Conservation (phyloP, 805 yeast species). For the Starmerella floris region DNA sequence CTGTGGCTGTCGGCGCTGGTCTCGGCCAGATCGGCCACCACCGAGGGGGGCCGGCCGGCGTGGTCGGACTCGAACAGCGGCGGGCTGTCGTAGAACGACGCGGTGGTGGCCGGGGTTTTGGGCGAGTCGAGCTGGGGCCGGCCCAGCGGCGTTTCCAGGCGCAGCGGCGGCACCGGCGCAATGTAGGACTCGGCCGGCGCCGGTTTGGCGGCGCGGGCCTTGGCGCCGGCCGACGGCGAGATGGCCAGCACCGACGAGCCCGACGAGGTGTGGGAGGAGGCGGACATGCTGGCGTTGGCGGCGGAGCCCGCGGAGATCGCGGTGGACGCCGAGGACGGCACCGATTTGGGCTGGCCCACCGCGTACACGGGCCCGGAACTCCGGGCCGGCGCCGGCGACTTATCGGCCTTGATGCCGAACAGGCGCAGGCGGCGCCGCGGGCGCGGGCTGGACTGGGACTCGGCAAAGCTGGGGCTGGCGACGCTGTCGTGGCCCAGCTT, state of each 20-base stretch:
- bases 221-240: neutral
- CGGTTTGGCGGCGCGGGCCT: neutral
- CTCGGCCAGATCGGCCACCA: neutral
- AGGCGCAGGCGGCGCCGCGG: conserved; percentile 10
- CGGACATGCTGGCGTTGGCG: neutral
- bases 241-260: neutral
- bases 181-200: neutral
- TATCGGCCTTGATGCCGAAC: conserved; percentile 2
- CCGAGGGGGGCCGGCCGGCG: neutral
- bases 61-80: neutral
- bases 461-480: conserved; percentile 2
- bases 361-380: no score
- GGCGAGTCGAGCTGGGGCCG: conserved; percentile 2
- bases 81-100: neutral
- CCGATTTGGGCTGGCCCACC: neutral
- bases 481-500: neutral
- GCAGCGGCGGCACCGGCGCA: conserved; percentile 8
- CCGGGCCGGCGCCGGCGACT: neutral
- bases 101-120: conserved; percentile 2
- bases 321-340: neutral
- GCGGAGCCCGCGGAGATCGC: neutral
- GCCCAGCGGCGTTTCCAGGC: conserved; percentile 11
- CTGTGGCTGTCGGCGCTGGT: neutral
- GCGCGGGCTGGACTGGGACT: conserved; percentile 11
- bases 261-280: neutral